Percentiles rank a stretch among this genome's conserved stretches.
These are phyloP conservation scores for Physaria fendleri DNA, from an alignment of 345 rosid genomes.

Conservation along the genomic window DNA sequence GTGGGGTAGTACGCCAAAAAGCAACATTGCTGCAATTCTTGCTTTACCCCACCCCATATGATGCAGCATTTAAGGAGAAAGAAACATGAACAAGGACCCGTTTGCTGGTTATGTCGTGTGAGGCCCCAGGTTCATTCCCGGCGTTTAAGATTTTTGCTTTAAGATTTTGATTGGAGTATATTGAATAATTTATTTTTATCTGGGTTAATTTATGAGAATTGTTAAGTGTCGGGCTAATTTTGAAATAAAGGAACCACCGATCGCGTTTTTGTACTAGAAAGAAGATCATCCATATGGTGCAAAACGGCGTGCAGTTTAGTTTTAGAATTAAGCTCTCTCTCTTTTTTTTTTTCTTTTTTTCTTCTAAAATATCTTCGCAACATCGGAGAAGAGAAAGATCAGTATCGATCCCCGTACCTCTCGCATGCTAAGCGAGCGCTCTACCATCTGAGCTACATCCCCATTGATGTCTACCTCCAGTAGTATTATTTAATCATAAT, in stretches of 20 bases:
- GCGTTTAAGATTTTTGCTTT: too few relatives aligned
- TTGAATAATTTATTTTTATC: neutral
- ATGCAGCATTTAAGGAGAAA: too few relatives aligned
- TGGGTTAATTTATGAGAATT: neutral
- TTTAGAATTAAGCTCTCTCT: neutral
- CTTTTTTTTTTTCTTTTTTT: neutral
- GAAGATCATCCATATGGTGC: neutral
- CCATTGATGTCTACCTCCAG: conserved; percentile 9
- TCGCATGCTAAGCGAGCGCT: conserved; percentile 88
- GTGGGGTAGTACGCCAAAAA: too few relatives aligned
- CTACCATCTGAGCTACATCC: conserved; percentile 39
- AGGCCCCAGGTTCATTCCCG: too few relatives aligned
- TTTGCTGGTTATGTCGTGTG: too few relatives aligned
- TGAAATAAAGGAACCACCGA: conserved; percentile 1
- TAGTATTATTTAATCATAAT: too few relatives aligned
- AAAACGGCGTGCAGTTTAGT: conserved; percentile 20
- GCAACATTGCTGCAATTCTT: too few relatives aligned
- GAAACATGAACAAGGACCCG: too few relatives aligned
- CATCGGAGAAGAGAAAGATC: conserved; percentile 10
- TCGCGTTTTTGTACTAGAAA: conserved; percentile 12
- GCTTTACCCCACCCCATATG: too few relatives aligned
- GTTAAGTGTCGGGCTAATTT: neutral
- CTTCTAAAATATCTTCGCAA: conserved; percentile 13
- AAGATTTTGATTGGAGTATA: too few relatives aligned
- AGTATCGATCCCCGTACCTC: conserved; percentile 62